Evolutionary conservation across 169 alveolate species (phyloP), one percentile per base, ranked within the genome.

Genomic region (Eimeria praecox): DNA sequence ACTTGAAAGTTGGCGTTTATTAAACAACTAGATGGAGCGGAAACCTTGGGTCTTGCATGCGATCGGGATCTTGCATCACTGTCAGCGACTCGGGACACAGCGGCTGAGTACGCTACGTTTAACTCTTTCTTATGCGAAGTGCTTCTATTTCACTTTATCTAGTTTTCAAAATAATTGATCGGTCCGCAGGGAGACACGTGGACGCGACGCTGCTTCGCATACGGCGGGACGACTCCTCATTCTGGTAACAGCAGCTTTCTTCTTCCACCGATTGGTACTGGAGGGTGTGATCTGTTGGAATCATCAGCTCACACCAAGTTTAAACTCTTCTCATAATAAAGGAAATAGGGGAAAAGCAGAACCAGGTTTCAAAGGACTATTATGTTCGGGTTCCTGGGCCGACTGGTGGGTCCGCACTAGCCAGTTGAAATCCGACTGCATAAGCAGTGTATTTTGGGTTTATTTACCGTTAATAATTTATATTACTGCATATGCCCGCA

Each of bases 41-140:
- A 66, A 66, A 30, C 24, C 38, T 3, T 27, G 42, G 78, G 42
- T 66, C 78, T 38, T 71, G 82, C 82, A 71, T 71, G 82, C 82
- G 82, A 71, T 71, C 82, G 82, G 46, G 82, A 71, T 71, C 82
- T 71, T 71, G 46, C 82, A 71, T 33, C 82, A 71, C 82, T 71
- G 82, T 46, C 82, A 71, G 46, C 82, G 82, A 71, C 82, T 71
- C 82, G 82, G 82, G 82, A 38, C 82, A 0, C 82, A 27, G 82
- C 46, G 82, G 82, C 82, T 30, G 40, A 42, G 24, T 30, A 18
- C 24, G 82, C 6, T 71, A 18, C 82, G 40, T 71, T 38, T 30
- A 14, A 10, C 16, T 33, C 22, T 22, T 4, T 59, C 33, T 27
- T 10, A 30, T 71, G 82, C 9, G 46, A 1, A 30, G 16, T 30